A percentile compares a stretch with the other conserved stretches of the same genome.
These are phyloP conservation scores for Fagopyrum esculentum DNA, from an alignment of 148 eudicot species.

Conservation along the genomic window DNA sequence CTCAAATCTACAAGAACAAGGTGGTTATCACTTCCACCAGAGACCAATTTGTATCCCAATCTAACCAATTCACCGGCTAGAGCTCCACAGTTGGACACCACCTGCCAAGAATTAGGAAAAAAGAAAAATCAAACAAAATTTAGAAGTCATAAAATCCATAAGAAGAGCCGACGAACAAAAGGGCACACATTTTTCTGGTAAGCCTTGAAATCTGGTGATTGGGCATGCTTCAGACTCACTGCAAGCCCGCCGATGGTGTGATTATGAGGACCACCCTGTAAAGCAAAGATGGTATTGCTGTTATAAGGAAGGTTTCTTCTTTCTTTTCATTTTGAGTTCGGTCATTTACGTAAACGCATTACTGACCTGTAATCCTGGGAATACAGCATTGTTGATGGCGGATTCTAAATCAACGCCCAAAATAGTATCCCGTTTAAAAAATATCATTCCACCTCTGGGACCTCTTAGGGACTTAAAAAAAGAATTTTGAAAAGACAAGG, in stretches of 20 bases:
- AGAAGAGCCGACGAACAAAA: not conserved
- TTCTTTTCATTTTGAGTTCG: not conserved
- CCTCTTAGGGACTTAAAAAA: conserved; percentile 70
- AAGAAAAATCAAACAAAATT: not conserved
- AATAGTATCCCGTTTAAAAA: conserved; percentile 70
- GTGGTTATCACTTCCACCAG: conserved; percentile 93
- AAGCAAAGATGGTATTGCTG: not conserved
- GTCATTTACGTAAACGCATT: not conserved
- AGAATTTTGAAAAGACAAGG: not conserved
- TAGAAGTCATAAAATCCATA: not conserved
- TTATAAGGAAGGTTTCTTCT: not conserved
- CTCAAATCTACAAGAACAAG: conserved; percentile 87
- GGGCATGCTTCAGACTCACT: conserved; percentile 77
- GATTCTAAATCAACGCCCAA: conserved; percentile 79
- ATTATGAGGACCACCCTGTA: conserved; percentile 96
- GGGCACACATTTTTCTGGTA: conserved; percentile 58
- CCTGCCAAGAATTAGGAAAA: conserved; percentile 27
- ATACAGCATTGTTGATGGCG: conserved; percentile 82
- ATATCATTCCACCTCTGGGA: conserved; percentile 97
- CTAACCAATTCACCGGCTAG: conserved; percentile 58
- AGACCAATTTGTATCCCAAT: conserved; percentile 71
- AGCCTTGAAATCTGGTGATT: conserved; percentile 62
- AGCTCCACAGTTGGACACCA: conserved; percentile 75
- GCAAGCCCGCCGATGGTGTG: conserved; percentile 93
- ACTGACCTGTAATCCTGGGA: conserved; percentile 80